Evolutionary conservation across 2,329 filamentous ascomycete genomes (phyloP), one percentile per base, ranked within the genome.

Genomic region (Bipolaris gigantea): DNA sequence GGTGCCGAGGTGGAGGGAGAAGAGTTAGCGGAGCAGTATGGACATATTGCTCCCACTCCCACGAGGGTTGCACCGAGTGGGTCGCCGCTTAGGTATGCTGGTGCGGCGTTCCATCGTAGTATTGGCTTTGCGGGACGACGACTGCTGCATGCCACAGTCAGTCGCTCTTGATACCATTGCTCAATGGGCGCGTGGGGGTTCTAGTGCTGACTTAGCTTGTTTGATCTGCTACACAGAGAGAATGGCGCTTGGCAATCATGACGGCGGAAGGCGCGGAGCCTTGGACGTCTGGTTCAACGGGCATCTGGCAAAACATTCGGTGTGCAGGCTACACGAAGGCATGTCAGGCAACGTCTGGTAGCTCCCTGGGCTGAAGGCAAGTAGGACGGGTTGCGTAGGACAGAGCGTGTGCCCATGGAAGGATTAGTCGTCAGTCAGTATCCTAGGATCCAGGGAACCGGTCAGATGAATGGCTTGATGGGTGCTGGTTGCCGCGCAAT

Each of bases 141-240:
- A 55, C 50, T 50, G 49, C 49, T 63, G 61, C 48, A 54, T 47
- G 51, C 16, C 16, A 50, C 27, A 34, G 49, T 49, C 23, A 56
- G 48, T 53, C 48, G 49, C 48, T 41, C 41, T 55, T 32, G 23
- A 43, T 48, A 30, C 35, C 53, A 38, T 55, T 27, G n/a, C 43
- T 56, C 53, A 57, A 57, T 57, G 51, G 43, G 13, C 49, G 50
- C 39, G 45, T 34, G 35, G 46, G 40, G 40, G 44, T 57, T 53
- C 52, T 66, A 65, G 64, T 50, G 63, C 61, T 65, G 61, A 66
- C 57, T 56, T 59, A 50, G 53, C 49, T 48, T 51, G 47, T 57
- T 35, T 38, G 44, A 48, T 41, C 44, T 53, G 49, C 56, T 60
- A 59, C 54, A 57, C 60, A 44, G 58, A 60, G 65, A 59, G 55